Percentiles rank a stretch among this genome's conserved stretches.
Evolutionary conservation across 2,329 filamentous ascomycete genomes (phyloP).

Genomic region (Scedosporium boydii): DNA sequence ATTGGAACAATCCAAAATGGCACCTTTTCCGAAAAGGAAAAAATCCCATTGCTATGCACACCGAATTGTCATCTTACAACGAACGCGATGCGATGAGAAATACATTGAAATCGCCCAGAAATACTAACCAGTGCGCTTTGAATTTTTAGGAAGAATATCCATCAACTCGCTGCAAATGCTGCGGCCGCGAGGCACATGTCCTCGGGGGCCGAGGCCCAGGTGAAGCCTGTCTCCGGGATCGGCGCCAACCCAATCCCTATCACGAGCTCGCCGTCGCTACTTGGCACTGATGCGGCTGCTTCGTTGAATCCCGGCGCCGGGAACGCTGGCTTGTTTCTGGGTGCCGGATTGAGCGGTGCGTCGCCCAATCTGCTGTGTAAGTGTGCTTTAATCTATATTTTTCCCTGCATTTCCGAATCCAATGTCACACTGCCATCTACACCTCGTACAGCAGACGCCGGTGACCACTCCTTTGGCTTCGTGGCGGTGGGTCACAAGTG

Average conservation of each 20-base stretch:
- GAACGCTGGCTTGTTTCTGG: conserved; percentile 14
- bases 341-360: conserved; percentile 27
- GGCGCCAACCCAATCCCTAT: conserved; percentile 14
- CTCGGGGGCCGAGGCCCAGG: conserved; percentile 34
- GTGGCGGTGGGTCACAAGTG: background rate
- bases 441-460: background rate
- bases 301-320: conserved; percentile 16
- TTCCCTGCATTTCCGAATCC: background rate
- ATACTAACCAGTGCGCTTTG: conserved; percentile 11
- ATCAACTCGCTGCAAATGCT: conserved; percentile 23
- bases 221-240: conserved; percentile 25
- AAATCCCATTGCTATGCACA: background rate
- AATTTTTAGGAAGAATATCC: conserved; percentile 31
- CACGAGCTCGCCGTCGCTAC: conserved; percentile 4
- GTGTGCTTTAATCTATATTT: conserved; percentile 14
- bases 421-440: background rate
- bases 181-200: conserved; percentile 13
- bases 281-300: background rate
- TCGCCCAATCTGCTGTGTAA: conserved; percentile 40
- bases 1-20: background rate
- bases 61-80: background rate
- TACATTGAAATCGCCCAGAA: conserved; percentile 10
- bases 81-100: background rate
- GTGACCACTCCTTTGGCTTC: background rate
- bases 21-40: conserved; percentile 2